Conservation (phyloP, 306 rosid species). For the Quillaja saponaria region DNA sequence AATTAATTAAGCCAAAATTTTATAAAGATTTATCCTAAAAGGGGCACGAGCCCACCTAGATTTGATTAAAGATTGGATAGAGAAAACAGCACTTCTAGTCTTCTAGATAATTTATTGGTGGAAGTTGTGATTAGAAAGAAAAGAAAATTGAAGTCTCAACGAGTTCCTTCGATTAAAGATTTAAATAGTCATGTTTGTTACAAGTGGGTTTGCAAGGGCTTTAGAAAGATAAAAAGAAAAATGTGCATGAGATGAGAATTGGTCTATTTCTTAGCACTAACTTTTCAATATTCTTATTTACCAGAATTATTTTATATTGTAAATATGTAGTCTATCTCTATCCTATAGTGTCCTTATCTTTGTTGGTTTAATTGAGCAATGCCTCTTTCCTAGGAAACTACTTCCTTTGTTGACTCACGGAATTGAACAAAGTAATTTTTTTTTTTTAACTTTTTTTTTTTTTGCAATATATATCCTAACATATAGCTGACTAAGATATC, state of each 20-base stretch:
- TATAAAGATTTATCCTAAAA: constrained; percentile 12
- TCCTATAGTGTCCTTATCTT: constrained; percentile 37
- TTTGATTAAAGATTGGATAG: constrained; percentile 39
- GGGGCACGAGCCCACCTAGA: constrained; percentile 46
- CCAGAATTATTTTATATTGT: no score
- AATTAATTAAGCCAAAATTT: no score
- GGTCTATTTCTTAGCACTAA: constrained; percentile 28
- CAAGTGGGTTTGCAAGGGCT: background rate
- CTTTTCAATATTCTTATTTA: constrained; percentile 26
- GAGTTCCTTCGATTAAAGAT: constrained; percentile 27
- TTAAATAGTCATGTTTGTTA: constrained; percentile 32
- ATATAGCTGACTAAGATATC: no score
- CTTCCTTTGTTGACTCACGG: constrained; percentile 42
- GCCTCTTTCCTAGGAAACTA: constrained; percentile 48
- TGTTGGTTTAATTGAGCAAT: constrained; percentile 36
- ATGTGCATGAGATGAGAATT: background rate
- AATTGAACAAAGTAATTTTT: constrained; percentile 11
- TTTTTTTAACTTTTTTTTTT: background rate
- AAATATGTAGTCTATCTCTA: constrained; percentile 33
- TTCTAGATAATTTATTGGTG: constrained; percentile 17
- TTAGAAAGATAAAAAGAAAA: constrained; percentile 7
- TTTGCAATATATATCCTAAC: no score
- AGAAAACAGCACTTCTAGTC: constrained; percentile 5
- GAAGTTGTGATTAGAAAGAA: constrained; percentile 24
- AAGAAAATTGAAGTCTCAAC: background rate